A percentile compares a stretch with the other conserved stretches of the same genome.
Conservation (phyloP, 768 basidiomycete species). For the Termitomyces eurrhizus region DNA sequence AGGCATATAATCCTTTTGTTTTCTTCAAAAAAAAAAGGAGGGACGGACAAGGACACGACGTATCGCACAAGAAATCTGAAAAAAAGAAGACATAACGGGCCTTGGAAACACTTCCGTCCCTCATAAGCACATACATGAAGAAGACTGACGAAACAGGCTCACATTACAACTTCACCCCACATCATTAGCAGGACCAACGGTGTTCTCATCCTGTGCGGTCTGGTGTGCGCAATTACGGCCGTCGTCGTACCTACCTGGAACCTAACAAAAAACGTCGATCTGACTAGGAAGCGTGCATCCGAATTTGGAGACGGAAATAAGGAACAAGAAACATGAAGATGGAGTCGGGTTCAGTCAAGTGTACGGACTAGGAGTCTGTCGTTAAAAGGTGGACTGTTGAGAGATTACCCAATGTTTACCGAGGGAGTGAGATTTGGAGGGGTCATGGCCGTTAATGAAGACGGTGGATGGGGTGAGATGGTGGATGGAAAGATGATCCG, state of each 20-base stretch:
- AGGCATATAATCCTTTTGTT: background rate
- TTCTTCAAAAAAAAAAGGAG: background rate
- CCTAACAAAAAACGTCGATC: too few relatives aligned
- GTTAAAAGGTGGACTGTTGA: too few relatives aligned
- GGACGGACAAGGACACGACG: background rate
- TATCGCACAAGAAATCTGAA: background rate
- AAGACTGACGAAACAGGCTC: background rate
- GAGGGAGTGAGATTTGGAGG: too few relatives aligned
- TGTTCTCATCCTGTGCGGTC: slow-evolving; percentile 35
- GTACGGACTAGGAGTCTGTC: too few relatives aligned
- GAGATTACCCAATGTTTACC: too few relatives aligned
- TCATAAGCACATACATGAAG: background rate
- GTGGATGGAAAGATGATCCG: too few relatives aligned
- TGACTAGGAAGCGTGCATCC: too few relatives aligned
- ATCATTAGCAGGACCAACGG: slow-evolving; percentile 20
- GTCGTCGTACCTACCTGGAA: slow-evolving; percentile 49
- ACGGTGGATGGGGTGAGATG: too few relatives aligned
- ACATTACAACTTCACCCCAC: background rate
- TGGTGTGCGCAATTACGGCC: slow-evolving; percentile 59
- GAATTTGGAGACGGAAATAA: too few relatives aligned
- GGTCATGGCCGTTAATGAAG: too few relatives aligned
- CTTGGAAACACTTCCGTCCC: background rate
- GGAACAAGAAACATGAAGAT: too few relatives aligned
- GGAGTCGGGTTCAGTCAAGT: too few relatives aligned
- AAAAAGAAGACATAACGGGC: background rate